These are phyloP conservation scores for Ceratocystis alfenasii DNA, from an alignment of 2,329 filamentous ascomycete genomes.

Conservation along the genomic window DNA sequence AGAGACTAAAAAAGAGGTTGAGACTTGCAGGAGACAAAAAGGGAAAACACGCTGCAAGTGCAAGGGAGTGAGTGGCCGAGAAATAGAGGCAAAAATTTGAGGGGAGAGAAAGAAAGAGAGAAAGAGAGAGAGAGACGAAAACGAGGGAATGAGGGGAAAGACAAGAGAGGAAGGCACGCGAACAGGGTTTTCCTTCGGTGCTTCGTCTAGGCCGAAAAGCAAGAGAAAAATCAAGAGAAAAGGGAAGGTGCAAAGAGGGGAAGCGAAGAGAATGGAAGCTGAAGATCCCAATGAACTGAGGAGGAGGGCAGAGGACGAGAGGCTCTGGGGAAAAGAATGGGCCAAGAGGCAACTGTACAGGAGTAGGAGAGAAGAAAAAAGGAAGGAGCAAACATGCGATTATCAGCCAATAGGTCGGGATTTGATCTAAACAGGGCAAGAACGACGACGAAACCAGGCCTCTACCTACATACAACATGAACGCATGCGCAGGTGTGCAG, in stretches of 20 bases:
- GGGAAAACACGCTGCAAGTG: background rate
- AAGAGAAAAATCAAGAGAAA: background rate
- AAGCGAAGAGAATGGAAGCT: background rate
- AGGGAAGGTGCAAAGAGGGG: slow-evolving; percentile 7
- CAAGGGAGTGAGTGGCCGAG: background rate
- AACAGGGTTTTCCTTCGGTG: background rate
- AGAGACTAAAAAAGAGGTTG: slow-evolving; percentile 21
- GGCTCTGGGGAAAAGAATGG: background rate
- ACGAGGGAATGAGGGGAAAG: background rate
- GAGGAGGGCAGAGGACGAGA: background rate
- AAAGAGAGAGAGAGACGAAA: background rate
- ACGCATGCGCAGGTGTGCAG: background rate
- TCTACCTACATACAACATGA: background rate
- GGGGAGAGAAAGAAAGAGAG: slow-evolving; percentile 9
- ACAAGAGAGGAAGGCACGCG: background rate
- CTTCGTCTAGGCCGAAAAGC: background rate
- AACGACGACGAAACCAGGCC: background rate
- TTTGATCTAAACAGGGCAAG: background rate
- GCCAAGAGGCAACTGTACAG: background rate
- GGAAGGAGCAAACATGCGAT: background rate
- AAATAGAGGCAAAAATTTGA: background rate
- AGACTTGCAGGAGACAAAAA: background rate
- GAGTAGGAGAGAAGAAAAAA: background rate
- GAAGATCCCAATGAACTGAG: background rate
- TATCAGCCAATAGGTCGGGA: slow-evolving; percentile 1